phyloP scores from a whole-genome alignment of 2,329 filamentous ascomycete species.

The Clonostachys rhizophaga region DNA sequence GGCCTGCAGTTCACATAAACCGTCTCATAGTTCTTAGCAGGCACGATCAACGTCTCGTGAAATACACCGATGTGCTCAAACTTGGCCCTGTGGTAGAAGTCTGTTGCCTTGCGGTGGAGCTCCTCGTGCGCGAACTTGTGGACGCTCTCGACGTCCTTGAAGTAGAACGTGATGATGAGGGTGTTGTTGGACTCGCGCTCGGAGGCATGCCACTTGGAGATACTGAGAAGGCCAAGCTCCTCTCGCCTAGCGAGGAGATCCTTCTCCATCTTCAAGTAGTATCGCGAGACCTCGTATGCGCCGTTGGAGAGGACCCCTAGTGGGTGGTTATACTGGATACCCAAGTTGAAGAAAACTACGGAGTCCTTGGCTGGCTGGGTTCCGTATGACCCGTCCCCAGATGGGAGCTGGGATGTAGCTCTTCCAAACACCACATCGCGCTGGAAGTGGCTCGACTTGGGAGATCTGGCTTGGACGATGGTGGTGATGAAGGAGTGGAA shows the following conservation, averaged over 20 bases:
- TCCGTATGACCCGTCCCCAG: slow-evolving; percentile 14
- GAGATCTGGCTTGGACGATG: slow-evolving; percentile 11
- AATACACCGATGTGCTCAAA: slow-evolving; percentile 40
- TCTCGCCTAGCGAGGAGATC: slow-evolving; percentile 27
- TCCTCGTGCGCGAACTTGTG: slow-evolving; percentile 45
- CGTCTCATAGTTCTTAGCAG: slow-evolving; percentile 40
- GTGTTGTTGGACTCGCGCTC: slow-evolving; percentile 28
- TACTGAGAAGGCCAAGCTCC: slow-evolving; percentile 40
- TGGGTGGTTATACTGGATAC: slow-evolving; percentile 40
- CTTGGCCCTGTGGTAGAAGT: slow-evolving; percentile 42
- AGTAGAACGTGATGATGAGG: slow-evolving; percentile 42
- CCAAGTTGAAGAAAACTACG: slow-evolving; percentile 38
- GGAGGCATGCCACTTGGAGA: slow-evolving; percentile 27
- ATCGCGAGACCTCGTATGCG: slow-evolving; percentile 25
- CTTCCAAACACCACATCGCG: slow-evolving; percentile 21
- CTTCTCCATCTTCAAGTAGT: slow-evolving; percentile 30
- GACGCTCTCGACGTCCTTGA: slow-evolving; percentile 39
- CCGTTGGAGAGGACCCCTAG: slow-evolving; percentile 42
- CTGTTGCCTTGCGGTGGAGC: slow-evolving; percentile 42
- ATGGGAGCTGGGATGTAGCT: slow-evolving; percentile 23
- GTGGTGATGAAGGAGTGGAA: slow-evolving; percentile 23
- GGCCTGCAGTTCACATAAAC: slow-evolving; percentile 42
- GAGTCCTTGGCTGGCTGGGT: slow-evolving; percentile 15
- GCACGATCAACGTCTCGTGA: slow-evolving; percentile 48
- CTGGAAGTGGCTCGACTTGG: slow-evolving; percentile 11